Conservation (phyloP, 345 rosid genomes). For the Odontarrhena argentea region DNA sequence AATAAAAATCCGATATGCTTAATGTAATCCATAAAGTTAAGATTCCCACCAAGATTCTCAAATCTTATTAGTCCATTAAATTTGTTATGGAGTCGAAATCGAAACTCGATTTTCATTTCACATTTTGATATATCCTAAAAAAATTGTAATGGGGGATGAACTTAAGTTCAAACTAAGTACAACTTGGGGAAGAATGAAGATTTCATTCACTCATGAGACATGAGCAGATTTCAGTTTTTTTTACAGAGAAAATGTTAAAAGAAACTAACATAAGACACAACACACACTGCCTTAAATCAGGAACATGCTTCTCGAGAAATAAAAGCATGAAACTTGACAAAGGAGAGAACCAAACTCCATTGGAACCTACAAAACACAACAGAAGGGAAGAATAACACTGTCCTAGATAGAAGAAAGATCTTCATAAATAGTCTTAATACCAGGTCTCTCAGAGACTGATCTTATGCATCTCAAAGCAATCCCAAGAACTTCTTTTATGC, state of each 20-base stretch:
- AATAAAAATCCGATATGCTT: no score
- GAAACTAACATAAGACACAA: constrained; percentile 15
- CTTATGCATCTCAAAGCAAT: constrained; percentile 80
- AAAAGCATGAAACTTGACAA: constrained; percentile 25
- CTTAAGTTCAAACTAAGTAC: no score
- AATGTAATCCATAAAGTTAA: no score
- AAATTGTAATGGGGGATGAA: no score
- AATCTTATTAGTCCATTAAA: no score
- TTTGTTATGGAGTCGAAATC: no score
- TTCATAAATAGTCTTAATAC: constrained; percentile 94
- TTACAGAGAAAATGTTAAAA: constrained; percentile 29
- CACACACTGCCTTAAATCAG: constrained; percentile 28
- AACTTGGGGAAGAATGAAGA: neutral
- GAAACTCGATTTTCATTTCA: no score
- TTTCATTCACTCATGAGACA: constrained; percentile 40
- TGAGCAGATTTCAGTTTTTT: constrained; percentile 38
- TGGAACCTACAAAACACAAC: constrained; percentile 26
- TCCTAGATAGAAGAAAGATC: constrained; percentile 89
- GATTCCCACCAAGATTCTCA: no score
- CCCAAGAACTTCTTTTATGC: constrained; percentile 89
- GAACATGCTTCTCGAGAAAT: constrained; percentile 32
- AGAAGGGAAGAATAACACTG: neutral
- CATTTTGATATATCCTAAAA: no score
- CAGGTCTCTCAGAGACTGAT: constrained; percentile 87
- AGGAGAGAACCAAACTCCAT: constrained; percentile 25